Percentiles rank a stretch among this genome's conserved stretches.
Evolutionary conservation across 2,329 filamentous ascomycete genomes (phyloP).

Genomic region (Pleomassaria siparia): DNA sequence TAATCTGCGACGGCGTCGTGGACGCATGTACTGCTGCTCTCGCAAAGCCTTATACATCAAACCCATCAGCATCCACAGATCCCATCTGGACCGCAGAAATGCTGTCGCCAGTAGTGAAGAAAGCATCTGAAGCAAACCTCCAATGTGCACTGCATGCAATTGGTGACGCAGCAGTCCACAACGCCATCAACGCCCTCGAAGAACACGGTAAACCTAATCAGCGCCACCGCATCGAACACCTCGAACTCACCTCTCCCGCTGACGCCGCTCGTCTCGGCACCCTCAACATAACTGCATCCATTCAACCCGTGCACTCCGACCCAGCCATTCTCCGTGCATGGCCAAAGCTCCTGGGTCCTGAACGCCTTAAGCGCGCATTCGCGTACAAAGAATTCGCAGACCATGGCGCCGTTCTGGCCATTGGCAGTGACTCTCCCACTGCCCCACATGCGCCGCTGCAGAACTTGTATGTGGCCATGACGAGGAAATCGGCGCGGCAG

Average conservation of each 20-base stretch:
- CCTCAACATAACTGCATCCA: conserved; percentile 76
- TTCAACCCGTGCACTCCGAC: conserved; percentile 91
- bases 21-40: conserved; percentile 66
- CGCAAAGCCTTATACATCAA: conserved; percentile 58
- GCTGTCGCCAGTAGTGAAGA: conserved; percentile 56
- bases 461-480: conserved; percentile 63
- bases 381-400: conserved; percentile 64
- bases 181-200: conserved; percentile 60
- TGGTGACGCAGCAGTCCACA: conserved; percentile 60
- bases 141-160: conserved; percentile 68
- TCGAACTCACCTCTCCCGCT: conserved; percentile 59
- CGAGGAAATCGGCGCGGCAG: conserved; percentile 57
- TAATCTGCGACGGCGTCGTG: conserved; percentile 66
- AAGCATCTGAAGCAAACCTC: conserved; percentile 56
- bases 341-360: conserved; percentile 58
- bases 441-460: conserved; percentile 57
- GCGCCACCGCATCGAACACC: conserved; percentile 65
- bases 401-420: conserved; percentile 55
- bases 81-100: conserved; percentile 59
- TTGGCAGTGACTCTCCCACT: conserved; percentile 63
- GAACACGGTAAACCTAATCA: conserved; percentile 45
- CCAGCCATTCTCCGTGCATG: conserved; percentile 64
- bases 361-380: conserved; percentile 61
- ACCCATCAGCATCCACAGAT: conserved; percentile 46
- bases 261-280: conserved; percentile 60